Conservation (phyloP, 305 asterid species). For the Fraxinus paxiana region DNA sequence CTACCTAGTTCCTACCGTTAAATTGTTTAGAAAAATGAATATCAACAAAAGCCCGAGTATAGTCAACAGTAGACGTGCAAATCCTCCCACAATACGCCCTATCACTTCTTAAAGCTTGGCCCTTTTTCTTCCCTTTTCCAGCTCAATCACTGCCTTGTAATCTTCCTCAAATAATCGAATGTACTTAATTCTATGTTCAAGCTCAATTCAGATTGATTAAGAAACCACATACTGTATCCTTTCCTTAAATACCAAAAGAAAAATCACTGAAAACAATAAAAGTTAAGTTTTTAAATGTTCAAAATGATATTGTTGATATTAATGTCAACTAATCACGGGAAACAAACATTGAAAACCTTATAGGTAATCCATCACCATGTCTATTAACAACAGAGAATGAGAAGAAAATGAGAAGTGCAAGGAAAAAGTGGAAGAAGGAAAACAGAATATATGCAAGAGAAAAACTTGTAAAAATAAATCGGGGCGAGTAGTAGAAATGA, state of each 20-base stretch:
- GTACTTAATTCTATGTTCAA: not conserved
- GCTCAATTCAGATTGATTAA: not conserved
- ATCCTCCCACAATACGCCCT: not conserved
- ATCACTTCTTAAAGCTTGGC: not conserved
- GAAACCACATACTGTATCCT: not conserved
- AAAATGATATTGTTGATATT: not conserved
- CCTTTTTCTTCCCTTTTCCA: not conserved
- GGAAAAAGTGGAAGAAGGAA: not conserved
- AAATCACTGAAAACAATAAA: not conserved
- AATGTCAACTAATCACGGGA: not conserved
- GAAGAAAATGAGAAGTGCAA: not conserved
- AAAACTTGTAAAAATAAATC: not conserved
- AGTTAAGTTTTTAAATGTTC: not conserved
- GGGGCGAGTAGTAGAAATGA: not conserved
- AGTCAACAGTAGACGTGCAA: not conserved
- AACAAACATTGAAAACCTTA: not conserved
- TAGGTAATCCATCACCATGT: not conserved
- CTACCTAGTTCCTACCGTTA: not conserved
- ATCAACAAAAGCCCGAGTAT: not conserved
- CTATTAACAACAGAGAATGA: not conserved
- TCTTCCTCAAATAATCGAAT: not conserved
- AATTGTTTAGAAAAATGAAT: not conserved
- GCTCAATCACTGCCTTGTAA: not conserved
- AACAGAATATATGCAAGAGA: not conserved
- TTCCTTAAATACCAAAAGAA: not conserved